A percentile compares a stretch with the other conserved stretches of the same genome.
phyloP scores from a whole-genome alignment of 2,329 filamentous ascomycete species.

The Rutstroemia sp. region DNA sequence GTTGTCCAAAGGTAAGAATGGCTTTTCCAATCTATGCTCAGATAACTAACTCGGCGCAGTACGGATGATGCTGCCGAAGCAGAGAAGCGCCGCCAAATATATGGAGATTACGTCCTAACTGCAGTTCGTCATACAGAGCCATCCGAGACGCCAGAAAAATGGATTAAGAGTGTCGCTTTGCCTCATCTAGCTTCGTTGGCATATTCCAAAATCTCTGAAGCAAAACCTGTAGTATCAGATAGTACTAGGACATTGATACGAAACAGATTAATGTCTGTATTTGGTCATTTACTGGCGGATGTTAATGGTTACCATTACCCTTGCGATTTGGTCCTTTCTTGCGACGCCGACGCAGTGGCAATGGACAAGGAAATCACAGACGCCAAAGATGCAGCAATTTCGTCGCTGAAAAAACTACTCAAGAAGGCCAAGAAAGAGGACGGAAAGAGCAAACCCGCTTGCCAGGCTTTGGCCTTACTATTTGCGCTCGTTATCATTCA shows the following conservation, averaged over 20 bases:
- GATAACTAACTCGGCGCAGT: slow-evolving; percentile 6
- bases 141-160: slow-evolving; percentile 12
- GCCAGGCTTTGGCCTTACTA: slow-evolving; percentile 67
- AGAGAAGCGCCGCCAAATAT: slow-evolving; percentile 26
- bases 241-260: slow-evolving; percentile 47
- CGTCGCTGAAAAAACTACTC: slow-evolving; percentile 45
- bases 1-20: slow-evolving; percentile 30
- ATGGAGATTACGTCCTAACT: slow-evolving; percentile 27
- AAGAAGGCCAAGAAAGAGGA: slow-evolving; percentile 33
- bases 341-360: slow-evolving; percentile 34
- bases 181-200: slow-evolving; percentile 42
- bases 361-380: slow-evolving; percentile 50
- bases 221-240: slow-evolving; percentile 40
- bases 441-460: slow-evolving; percentile 24
- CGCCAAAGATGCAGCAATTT: slow-evolving; percentile 44
- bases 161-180: slow-evolving; percentile 23
- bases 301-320: slow-evolving; percentile 42
- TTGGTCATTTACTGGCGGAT: slow-evolving; percentile 49
- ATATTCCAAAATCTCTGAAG: slow-evolving; percentile 40
- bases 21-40: background rate
- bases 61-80: slow-evolving; percentile 19
- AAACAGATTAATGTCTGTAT: slow-evolving; percentile 49
- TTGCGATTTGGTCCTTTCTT: slow-evolving; percentile 21
- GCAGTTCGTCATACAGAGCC: slow-evolving; percentile 25
- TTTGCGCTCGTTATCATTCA: slow-evolving; percentile 82